Base-by-base conservation (phyloP, 2,329 filamentous ascomycete genomes). In the Pyrenophora teres region DNA sequence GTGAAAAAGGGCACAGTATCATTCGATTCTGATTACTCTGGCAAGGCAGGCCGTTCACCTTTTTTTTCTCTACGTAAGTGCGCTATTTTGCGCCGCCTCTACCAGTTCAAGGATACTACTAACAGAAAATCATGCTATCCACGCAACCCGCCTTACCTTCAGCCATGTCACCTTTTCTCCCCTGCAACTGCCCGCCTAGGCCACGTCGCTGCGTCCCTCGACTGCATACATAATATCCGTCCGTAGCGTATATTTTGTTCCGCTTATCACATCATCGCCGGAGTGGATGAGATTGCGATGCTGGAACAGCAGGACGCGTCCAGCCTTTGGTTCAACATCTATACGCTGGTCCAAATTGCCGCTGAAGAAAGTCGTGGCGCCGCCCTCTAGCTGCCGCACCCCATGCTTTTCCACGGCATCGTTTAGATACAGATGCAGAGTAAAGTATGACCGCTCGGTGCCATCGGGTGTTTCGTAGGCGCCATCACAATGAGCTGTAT, bases 11-110 rank as follows among this genome's bases (percentile, higher is more conserved):
- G 64, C 45, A 75, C 71, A 78, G 81, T 87, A 86, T 81, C 81
- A 91, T 90, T 90, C 88, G 87, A 92, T 92, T 92, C 89, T 87
- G 88, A 91, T 92, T 87, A 92, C 85, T 90, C 87, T 88, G 87
- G 82, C 83, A 85, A 83, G 87, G 87, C 85, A 83, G 87, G 84
- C 85, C 63, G 86, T 84, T 87, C 87, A 83, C 78, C 56, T 73
- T 74, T 77, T 77, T 76, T 78, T 75, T 73, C 23, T 25, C 23
- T 25, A 77, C 73, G 80, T 83, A 68, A 77, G 82, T 83, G 35
- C 35, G 33, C 41, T 43, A 27, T 36, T 33, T 15, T 42, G 16
- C 46, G 23, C 23, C 15, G 6, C 27, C 25, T 3, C 50, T 32
- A 25, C 30, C 27, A 43, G 53, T 57, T 63, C 42, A 42, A 64